These are phyloP conservation scores for Candida sakaeoensis DNA, from an alignment of 805 yeast genomes.

Conservation along the genomic window DNA sequence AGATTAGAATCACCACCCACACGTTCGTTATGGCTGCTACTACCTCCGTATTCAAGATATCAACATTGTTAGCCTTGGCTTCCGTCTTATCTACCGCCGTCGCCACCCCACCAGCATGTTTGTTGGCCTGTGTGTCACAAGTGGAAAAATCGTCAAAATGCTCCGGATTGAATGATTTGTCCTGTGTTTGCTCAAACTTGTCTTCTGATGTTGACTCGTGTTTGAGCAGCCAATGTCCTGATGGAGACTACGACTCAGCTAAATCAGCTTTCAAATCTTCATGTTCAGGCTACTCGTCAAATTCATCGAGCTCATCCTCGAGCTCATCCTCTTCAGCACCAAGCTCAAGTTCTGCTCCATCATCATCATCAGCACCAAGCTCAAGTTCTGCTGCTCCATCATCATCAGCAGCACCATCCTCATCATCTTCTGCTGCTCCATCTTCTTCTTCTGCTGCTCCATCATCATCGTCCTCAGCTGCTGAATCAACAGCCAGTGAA, in stretches of 20 bases:
- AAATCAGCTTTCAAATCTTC: constrained; percentile 50
- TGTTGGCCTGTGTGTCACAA: constrained; percentile 80
- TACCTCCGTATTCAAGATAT: constrained; percentile 13
- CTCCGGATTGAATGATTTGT: constrained; percentile 55
- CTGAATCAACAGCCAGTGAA: constrained; percentile 6
- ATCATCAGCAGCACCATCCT: constrained; percentile 12
- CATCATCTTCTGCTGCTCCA: constrained; percentile 9
- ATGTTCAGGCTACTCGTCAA: constrained; percentile 43
- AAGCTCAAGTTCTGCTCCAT: constrained; percentile 17
- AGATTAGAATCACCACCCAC: not conserved
- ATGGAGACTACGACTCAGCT: constrained; percentile 57
- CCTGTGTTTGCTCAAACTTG: constrained; percentile 65
- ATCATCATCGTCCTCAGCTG: constrained; percentile 8
- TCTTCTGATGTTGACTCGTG: constrained; percentile 54
- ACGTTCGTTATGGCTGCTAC: constrained; percentile 9
- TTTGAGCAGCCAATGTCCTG: constrained; percentile 66
- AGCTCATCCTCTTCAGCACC: constrained; percentile 21
- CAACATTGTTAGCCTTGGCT: constrained; percentile 32
- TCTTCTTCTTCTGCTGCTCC: constrained; percentile 6
- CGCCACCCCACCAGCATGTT: constrained; percentile 87
- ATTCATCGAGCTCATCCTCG: constrained; percentile 16
- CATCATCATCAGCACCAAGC: constrained; percentile 17
- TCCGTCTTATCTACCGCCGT: constrained; percentile 44
- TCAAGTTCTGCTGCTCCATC: constrained; percentile 13
- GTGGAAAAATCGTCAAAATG: constrained; percentile 60